These are phyloP conservation scores for Chrysanthemum lavandulifolium DNA, from an alignment of 129 eudicot species.

Conservation along the genomic window DNA sequence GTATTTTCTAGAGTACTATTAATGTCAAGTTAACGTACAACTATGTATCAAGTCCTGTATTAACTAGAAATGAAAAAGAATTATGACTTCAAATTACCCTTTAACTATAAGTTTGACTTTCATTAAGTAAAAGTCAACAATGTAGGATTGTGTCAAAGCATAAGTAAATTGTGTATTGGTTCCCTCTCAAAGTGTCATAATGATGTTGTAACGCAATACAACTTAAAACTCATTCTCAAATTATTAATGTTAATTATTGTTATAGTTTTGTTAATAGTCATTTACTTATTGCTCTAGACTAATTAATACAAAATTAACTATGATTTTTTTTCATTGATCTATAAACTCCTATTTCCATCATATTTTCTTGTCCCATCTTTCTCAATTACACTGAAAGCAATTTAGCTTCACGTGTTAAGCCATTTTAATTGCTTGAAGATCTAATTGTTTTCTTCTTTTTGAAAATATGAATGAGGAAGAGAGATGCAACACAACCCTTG, in stretches of 20 bases:
- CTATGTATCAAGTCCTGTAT: slow-evolving; percentile 23
- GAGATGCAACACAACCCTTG: slow-evolving; percentile 47
- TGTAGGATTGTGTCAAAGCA: slow-evolving; percentile 35
- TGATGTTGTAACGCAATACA: slow-evolving; percentile 39
- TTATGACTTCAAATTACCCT: slow-evolving; percentile 30
- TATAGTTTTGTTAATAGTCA: slow-evolving; percentile 32
- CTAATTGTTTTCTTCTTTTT: background rate
- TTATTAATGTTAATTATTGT: slow-evolving; percentile 33
- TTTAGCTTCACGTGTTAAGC: background rate
- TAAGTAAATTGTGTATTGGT: slow-evolving; percentile 33
- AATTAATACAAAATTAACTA: slow-evolving; percentile 51
- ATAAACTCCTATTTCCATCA: slow-evolving; percentile 27
- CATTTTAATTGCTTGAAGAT: background rate
- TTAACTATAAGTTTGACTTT: slow-evolving; percentile 36
- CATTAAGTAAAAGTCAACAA: slow-evolving; percentile 28
- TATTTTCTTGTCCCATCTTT: slow-evolving; percentile 21
- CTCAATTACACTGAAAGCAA: background rate
- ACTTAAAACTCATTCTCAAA: slow-evolving; percentile 37
- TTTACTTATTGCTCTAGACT: slow-evolving; percentile 24
- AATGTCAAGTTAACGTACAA: slow-evolving; percentile 14
- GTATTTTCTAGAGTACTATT: background rate
- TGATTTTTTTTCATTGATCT: slow-evolving; percentile 21
- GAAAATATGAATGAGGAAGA: slow-evolving; percentile 37
- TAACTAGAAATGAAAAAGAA: slow-evolving; percentile 25
- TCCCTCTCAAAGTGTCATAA: slow-evolving; percentile 35